A percentile compares a stretch with the other conserved stretches of the same genome.
These are phyloP conservation scores for Mycogone perniciosa DNA, from an alignment of 2,329 filamentous ascomycete genomes.

Conservation along the genomic window DNA sequence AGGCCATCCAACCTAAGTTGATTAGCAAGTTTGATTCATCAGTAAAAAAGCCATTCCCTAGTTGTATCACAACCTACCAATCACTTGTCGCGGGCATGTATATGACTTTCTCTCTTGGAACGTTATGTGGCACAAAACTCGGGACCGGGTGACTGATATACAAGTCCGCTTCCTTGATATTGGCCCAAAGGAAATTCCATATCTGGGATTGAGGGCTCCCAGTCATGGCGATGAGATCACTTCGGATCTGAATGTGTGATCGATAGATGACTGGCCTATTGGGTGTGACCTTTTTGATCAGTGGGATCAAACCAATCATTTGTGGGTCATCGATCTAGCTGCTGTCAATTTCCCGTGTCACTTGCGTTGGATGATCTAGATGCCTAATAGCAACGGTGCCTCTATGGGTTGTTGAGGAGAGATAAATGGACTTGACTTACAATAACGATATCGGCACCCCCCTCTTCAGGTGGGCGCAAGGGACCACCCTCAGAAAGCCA, in stretches of 20 bases:
- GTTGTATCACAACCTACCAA: constrained; percentile 36
- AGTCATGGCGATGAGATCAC: constrained; percentile 58
- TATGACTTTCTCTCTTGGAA: constrained; percentile 59
- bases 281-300: constrained; percentile 66
- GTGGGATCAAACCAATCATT: constrained; percentile 71
- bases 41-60: background rate
- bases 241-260: constrained; percentile 76
- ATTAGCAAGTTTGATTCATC: background rate
- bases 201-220: constrained; percentile 65
- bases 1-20: constrained; percentile 58
- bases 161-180: constrained; percentile 64
- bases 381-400: no score
- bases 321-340: constrained; percentile 70
- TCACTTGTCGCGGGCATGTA: constrained; percentile 79
- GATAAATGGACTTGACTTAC: constrained; percentile 30
- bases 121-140: constrained; percentile 64
- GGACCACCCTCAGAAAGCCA: constrained; percentile 67
- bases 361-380: background rate
- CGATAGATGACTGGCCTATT: constrained; percentile 73
- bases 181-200: constrained; percentile 70
- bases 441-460: constrained; percentile 70
- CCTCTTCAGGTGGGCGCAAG: constrained; percentile 55
- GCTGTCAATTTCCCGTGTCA: background rate
- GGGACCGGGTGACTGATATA: constrained; percentile 79
- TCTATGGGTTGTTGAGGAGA: background rate